Base-by-base conservation (phyloP, 371 early-diverging fungal genomes). In the Actinomortierella wolfii region DNA sequence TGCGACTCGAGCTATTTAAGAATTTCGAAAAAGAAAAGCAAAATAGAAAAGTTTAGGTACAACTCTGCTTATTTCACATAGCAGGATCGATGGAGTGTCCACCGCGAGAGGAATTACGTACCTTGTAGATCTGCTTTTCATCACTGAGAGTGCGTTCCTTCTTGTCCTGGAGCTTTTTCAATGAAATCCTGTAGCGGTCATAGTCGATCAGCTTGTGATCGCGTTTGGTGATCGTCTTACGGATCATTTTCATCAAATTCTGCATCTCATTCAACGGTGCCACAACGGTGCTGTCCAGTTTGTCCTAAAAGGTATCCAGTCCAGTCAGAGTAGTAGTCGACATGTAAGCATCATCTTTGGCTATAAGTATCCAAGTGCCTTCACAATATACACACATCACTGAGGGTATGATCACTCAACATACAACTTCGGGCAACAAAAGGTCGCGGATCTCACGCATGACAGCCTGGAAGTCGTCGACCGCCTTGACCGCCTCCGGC, bases 121-220 rank as follows among this genome's bases (percentile, higher is more conserved):
- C 83, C 76, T 86, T 86, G 61, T 79, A 86, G 20, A 92, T 81
- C 48, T 84, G 77, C 66, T 90, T 91, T 70, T 92, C 94, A 59
- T 92, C 92, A 54, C 74, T 81, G 39, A 85, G 80, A 14, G 83
- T 83, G 49, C 88, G 78, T 51, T 91, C 87, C 25, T 83, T 75
- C 63, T 89, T 91, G 18, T 77, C 86, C 28, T 79, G 78, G 21
- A 94, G 65, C 64, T 91, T 92, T 57, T 82, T 81, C 53, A 92
- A 68, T n/a, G 80, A 59, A 57, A 82, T 77, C 39, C 89, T 77
- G 77, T 88, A 87, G 49, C 95, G 84, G 64, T 94, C 95, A 73
- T 86, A 94, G 79, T 94, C 95, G 26, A 93, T 73, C 64, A 90
- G 67, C 71, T 94, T 94, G 68, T 92, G 94, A 34, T 84, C 79